These are phyloP conservation scores for Colletotrichum paranaense DNA, from an alignment of 2,329 filamentous ascomycete species.

Conservation along the genomic window DNA sequence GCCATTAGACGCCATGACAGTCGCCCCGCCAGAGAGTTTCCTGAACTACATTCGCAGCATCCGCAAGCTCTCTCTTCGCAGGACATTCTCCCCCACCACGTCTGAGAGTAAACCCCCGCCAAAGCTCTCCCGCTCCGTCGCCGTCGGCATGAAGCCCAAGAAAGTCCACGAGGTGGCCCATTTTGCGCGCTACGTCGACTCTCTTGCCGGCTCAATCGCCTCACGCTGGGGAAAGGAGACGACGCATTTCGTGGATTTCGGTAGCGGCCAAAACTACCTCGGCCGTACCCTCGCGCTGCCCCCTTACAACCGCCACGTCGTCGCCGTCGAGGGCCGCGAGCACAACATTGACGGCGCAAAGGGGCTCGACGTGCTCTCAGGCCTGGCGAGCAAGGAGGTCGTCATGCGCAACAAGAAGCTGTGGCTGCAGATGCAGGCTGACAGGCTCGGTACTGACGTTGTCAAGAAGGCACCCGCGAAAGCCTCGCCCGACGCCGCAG, in stretches of 20 bases:
- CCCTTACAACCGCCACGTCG: conserved; percentile 87
- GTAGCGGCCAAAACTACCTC: conserved; percentile 96
- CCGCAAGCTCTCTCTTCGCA: conserved; percentile 73
- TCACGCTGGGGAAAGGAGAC: conserved; percentile 68
- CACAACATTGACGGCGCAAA: conserved; percentile 89
- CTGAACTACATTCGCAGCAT: conserved; percentile 79
- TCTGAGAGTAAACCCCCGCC: conserved; percentile 55
- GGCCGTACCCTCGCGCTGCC: conserved; percentile 86
- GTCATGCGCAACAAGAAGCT: conserved; percentile 87
- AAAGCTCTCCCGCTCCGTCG: conserved; percentile 75
- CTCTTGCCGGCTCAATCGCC: conserved; percentile 68
- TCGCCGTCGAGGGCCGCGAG: conserved; percentile 89
- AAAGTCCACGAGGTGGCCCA: conserved; percentile 94
- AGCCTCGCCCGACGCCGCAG: conserved; percentile 15
- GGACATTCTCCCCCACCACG: conserved; percentile 63
- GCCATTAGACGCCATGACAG: conserved; percentile 38
- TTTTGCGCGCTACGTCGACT: conserved; percentile 86
- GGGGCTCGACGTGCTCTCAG: conserved; percentile 85
- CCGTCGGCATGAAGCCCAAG: conserved; percentile 94
- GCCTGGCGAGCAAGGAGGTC: conserved; percentile 77
- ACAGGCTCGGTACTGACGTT: conserved; percentile 54
- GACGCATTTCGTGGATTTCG: conserved; percentile 94
- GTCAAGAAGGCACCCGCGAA: conserved; percentile 41
- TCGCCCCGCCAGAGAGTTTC: conserved; percentile 65
- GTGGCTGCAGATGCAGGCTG: conserved; percentile 64